Percentiles rank a stretch among this genome's conserved stretches.
Evolutionary conservation across 139 green algal genomes (phyloP).

Genomic region (Coelastrella sp.): DNA sequence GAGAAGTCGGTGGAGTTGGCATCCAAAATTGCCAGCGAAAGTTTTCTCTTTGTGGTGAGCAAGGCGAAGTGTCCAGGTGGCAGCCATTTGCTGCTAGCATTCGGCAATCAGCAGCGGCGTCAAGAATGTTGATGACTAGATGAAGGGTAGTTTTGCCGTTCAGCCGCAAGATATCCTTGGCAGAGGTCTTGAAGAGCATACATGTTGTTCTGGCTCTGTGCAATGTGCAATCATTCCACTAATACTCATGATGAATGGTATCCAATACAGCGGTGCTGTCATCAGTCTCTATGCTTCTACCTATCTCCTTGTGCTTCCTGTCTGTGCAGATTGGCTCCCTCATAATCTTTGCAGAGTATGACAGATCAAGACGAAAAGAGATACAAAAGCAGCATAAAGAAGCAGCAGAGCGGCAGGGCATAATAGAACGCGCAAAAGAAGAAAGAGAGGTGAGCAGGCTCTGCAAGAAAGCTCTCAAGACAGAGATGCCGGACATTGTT

Average conservation of each 20-base stretch:
- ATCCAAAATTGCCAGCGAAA: slow-evolving; percentile 80
- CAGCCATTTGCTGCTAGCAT: background rate
- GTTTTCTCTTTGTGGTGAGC: slow-evolving; percentile 78
- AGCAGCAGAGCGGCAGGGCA: slow-evolving; percentile 49
- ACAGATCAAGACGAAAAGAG: slow-evolving; percentile 63
- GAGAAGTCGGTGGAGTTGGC: slow-evolving; percentile 84
- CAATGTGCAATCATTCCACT: too few species aligned
- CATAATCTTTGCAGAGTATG: slow-evolving; percentile 67
- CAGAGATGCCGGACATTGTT: too few species aligned
- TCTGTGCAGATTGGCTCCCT: slow-evolving; percentile 60
- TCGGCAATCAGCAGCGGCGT: too few species aligned
- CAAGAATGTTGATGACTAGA: background rate
- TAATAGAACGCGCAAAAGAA: slow-evolving; percentile 45
- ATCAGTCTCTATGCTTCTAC: too few species aligned
- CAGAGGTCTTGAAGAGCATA: background rate
- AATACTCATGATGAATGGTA: too few species aligned
- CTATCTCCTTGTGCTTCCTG: background rate
- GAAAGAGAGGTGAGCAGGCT: slow-evolving; percentile 61
- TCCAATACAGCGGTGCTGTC: too few species aligned
- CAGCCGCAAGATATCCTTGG: too few species aligned
- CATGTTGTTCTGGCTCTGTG: background rate
- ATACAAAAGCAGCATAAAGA: slow-evolving; percentile 66
- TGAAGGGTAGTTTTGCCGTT: too few species aligned
- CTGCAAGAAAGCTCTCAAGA: background rate
- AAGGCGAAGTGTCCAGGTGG: background rate